Evolutionary conservation across 176 grass and related monocot genomes (phyloP).

Genomic region (Rhynchospora tenuis): DNA sequence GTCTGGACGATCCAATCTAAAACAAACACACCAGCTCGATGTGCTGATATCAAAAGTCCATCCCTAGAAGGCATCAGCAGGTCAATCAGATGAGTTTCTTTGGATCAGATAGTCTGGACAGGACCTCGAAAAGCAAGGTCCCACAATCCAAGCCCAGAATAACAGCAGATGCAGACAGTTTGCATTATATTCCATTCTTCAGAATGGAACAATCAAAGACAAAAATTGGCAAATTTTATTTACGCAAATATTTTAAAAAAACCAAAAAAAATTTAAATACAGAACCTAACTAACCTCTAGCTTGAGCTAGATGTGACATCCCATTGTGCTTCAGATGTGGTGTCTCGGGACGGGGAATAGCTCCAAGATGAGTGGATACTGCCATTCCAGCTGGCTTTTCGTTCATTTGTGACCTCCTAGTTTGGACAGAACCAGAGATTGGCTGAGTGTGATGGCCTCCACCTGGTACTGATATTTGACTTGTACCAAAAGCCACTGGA

Average conservation of each 20-base stretch:
- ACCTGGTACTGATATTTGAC: constrained; percentile 1
- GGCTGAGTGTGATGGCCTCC: constrained; percentile 23
- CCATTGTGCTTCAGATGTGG: constrained; percentile 41
- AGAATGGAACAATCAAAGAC: constrained; percentile 3
- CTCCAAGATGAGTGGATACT: constrained; percentile 31
- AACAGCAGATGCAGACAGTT: constrained; percentile 13
- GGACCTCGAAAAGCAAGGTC: constrained; percentile 10
- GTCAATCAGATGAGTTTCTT: too few relatives aligned
- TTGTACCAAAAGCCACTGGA: constrained; percentile 17
- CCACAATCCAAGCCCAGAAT: constrained; percentile 12
- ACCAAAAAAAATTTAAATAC: constrained; percentile 15
- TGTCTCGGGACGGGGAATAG: constrained; percentile 31
- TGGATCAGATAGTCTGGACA: not conserved
- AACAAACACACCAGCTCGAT: not conserved
- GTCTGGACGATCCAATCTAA: not conserved
- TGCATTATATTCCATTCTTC: not conserved
- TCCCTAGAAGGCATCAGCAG: too few relatives aligned
- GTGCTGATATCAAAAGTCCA: too few relatives aligned
- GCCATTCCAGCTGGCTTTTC: constrained; percentile 43
- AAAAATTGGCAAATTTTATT: not conserved
- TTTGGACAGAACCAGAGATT: constrained; percentile 22
- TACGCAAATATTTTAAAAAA: not conserved
- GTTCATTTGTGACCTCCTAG: constrained; percentile 41
- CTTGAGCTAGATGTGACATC: constrained; percentile 41
- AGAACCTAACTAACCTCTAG: constrained; percentile 37